Base-by-base conservation (phyloP, 345 rosid species). In the Nephelium lappaceum region DNA sequence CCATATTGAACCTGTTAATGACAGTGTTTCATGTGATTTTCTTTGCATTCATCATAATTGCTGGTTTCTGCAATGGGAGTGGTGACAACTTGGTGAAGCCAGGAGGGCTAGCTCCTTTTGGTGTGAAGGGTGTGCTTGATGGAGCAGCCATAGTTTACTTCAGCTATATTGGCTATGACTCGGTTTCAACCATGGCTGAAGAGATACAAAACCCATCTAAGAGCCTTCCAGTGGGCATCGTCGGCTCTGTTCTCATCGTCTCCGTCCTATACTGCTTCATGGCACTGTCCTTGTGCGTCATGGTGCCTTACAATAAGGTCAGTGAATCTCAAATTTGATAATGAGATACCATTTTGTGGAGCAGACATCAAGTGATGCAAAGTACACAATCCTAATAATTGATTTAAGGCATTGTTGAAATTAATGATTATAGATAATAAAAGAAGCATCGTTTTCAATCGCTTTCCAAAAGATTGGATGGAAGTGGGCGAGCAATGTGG, bases 171-270 rank as follows among this genome's bases (percentile, higher is more conserved):
- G 98, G 98, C 31, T 95, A 92, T 66, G 98, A 95, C 87, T 88
- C 98, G 3, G 92, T 95, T 78, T 93, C 98, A 51, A 95, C 98
- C 63, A 83, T 95, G 86, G 98, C 98, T 0, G 98, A 95, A 81
- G 98, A 95, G 84, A 95, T 95, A 64, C 93, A 91, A 77, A 86
- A 92, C 79, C 98, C 98, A 77, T 80, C 92, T 1, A 89, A 84
- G 78, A 88, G 88, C 83, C 95, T 95, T n/a, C 98, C 98, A 0
- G 51, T 93, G 3, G 98, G 98, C 60, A 95, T 95, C 63, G 78
- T 91, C 14, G 97, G 98, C 77, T 95, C 98, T 45, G 93, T 95
- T 79, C 84, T 91, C 53, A 69, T 90, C 7, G 98, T 95, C 79
- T 86, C 95, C 3, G 78, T 68, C 4, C 84, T 95, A 43, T 93